Evolutionary conservation across 148 eudicot genomes (phyloP).

Genomic region (Chenopodium berlandieri): DNA sequence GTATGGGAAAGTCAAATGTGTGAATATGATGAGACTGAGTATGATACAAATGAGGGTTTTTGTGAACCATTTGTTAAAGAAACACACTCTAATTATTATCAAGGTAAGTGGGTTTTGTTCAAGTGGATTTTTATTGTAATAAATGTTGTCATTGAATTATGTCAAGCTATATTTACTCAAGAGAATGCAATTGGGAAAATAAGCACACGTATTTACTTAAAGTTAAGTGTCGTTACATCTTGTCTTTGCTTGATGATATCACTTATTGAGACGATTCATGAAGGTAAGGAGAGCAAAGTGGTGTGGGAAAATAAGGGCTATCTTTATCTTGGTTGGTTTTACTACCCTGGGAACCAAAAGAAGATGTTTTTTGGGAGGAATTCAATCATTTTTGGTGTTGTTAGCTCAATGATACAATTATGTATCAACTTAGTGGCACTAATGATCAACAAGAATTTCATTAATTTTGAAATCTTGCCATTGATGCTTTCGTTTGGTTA

Average conservation of each 20-base stretch:
- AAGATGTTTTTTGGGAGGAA: not conserved
- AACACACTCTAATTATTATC: no score
- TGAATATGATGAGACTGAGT: no score
- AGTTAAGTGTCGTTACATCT: slow-evolving; percentile 2
- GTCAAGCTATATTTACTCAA: slow-evolving; percentile 11
- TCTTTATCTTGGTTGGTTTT: slow-evolving; percentile 17
- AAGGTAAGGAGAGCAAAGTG: slow-evolving; percentile 7
- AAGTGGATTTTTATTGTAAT: slow-evolving; percentile 12
- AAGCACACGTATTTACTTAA: not conserved
- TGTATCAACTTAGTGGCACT: not conserved
- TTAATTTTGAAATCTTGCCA: slow-evolving; percentile 18
- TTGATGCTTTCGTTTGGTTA: slow-evolving; percentile 15
- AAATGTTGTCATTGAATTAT: slow-evolving; percentile 17
- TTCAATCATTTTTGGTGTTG: slow-evolving; percentile 8
- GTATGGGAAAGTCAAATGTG: no score
- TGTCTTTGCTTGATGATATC: slow-evolving; percentile 16
- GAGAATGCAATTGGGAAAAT: slow-evolving; percentile 8
- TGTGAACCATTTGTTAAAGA: no score
- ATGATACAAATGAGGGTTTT: no score
- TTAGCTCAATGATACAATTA: slow-evolving; percentile 17
- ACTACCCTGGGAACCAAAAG: slow-evolving; percentile 18
- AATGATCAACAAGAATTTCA: not conserved
- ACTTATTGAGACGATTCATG: slow-evolving; percentile 13
- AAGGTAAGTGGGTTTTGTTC: not conserved
- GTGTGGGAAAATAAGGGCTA: slow-evolving; percentile 23